A percentile compares a stretch with the other conserved stretches of the same genome.
Conservation (phyloP, 306 rosid species). For the Parietaria judaica region DNA sequence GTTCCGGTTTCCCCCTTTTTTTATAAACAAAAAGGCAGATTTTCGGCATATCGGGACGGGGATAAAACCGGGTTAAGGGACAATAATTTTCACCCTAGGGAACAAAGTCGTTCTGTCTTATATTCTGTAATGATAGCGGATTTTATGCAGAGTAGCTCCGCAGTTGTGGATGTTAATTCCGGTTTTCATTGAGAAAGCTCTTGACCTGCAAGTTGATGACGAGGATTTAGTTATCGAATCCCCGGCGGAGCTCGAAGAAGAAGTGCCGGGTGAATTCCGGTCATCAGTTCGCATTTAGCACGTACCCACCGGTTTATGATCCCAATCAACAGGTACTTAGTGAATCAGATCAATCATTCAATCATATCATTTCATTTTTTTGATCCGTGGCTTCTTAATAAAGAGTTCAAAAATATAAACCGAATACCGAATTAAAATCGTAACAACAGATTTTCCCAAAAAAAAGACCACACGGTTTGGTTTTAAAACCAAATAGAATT, state of each 20-base stretch:
- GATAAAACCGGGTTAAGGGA: too few relatives aligned
- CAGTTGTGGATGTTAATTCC: conserved; percentile 68
- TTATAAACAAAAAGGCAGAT: too few relatives aligned
- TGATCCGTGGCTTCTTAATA: not conserved
- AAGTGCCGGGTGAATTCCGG: conserved; percentile 28
- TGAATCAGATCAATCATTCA: not conserved
- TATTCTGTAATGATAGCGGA: conserved; percentile 12
- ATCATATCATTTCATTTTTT: not conserved
- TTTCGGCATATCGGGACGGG: too few relatives aligned
- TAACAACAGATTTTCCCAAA: too few relatives aligned
- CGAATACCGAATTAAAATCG: too few relatives aligned
- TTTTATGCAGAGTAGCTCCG: conserved; percentile 47
- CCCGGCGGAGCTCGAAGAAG: conserved; percentile 34
- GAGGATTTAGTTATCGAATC: conserved; percentile 42
- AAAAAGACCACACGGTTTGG: too few relatives aligned
- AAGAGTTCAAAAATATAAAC: too few relatives aligned
- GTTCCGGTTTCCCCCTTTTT: too few relatives aligned
- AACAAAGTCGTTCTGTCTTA: not conserved
- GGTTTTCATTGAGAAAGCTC: conserved; percentile 38
- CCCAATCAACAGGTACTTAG: conserved; percentile 56
- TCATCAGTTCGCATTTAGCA: conserved; percentile 55
- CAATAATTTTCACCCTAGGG: too few relatives aligned
- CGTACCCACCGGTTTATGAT: conserved; percentile 49
- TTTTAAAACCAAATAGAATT: too few relatives aligned
- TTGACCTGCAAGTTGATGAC: conserved; percentile 40